phyloP scores from a whole-genome alignment of 306 rosid species.

The Spatholobus suberectus region DNA sequence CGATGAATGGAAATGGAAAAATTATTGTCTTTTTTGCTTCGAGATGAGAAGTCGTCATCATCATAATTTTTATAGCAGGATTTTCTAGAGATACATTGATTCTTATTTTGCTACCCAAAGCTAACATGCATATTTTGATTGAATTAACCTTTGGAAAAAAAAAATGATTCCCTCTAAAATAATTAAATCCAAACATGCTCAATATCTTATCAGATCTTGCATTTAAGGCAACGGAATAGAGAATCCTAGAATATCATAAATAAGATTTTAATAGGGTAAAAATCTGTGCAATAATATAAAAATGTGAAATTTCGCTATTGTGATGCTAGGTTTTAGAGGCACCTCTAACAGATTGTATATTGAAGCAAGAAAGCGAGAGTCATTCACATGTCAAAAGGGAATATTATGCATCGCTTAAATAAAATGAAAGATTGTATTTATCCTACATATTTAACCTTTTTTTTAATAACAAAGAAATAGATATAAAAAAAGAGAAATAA shows the following conservation, averaged over 20 bases:
- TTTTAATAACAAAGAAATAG: not conserved
- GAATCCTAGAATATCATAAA: not conserved
- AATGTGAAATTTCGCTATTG: not conserved
- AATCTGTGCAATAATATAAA: not conserved
- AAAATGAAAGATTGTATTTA: not conserved
- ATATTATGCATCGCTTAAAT: not conserved
- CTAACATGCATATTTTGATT: no score
- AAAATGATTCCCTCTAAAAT: not conserved
- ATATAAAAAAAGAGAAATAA: not conserved
- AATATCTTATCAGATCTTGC: not conserved
- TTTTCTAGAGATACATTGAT: not conserved
- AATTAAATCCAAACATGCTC: not conserved
- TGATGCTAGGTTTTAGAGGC: not conserved
- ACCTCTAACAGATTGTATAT: not conserved
- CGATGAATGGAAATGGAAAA: not conserved
- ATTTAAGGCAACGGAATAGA: not conserved
- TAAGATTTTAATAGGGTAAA: no score
- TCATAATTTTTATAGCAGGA: not conserved
- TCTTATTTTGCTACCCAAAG: no score
- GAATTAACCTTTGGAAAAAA: no score
- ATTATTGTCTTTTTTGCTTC: not conserved
- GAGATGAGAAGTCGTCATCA: not conserved
- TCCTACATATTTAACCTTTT: not conserved
- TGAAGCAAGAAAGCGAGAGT: not conserved
- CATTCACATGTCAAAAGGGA: not conserved